These are phyloP conservation scores for Bondarzewia mesenterica DNA, from an alignment of 1,284 basidiomycete species.

Conservation along the genomic window DNA sequence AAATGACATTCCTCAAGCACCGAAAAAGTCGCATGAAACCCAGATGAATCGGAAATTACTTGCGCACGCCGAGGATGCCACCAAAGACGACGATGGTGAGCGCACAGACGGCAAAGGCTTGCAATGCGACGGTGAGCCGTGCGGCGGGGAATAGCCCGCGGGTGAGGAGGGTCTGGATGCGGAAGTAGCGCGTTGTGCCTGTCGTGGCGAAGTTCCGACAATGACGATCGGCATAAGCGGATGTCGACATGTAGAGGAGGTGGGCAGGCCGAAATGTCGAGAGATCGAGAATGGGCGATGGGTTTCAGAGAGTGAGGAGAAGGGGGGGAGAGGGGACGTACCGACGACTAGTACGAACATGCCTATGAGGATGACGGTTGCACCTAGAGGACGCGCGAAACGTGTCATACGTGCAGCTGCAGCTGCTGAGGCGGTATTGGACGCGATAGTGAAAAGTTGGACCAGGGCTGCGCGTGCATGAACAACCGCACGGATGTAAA, in stretches of 20 bases:
- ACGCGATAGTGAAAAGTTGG: slow-evolving; percentile 45
- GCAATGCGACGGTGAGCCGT: slow-evolving; percentile 33
- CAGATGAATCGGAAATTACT: too few species aligned
- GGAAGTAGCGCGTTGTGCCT: slow-evolving; percentile 50
- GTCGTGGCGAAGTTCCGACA: background rate
- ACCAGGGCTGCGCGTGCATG: slow-evolving; percentile 44
- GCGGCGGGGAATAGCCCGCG: slow-evolving; percentile 51
- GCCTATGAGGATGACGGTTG: slow-evolving; percentile 41
- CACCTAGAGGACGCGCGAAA: slow-evolving; percentile 49
- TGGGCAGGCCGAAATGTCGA: background rate
- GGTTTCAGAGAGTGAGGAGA: background rate
- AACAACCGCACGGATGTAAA: background rate
- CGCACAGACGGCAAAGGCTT: slow-evolving; percentile 33
- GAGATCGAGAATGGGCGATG: background rate
- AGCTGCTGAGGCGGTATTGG: slow-evolving; percentile 17
- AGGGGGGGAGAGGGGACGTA: slow-evolving; percentile 17
- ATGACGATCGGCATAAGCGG: background rate
- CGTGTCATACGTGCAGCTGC: slow-evolving; percentile 18
- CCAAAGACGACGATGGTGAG: slow-evolving; percentile 45
- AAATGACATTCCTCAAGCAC: too few species aligned
- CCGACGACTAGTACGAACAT: slow-evolving; percentile 42
- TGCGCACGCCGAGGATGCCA: slow-evolving; percentile 32
- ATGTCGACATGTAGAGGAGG: background rate
- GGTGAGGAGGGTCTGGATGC: slow-evolving; percentile 43
- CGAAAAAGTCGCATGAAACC: too few species aligned